phyloP scores from a whole-genome alignment of 768 basidiomycete species.

The Filobasidium wieringae region DNA sequence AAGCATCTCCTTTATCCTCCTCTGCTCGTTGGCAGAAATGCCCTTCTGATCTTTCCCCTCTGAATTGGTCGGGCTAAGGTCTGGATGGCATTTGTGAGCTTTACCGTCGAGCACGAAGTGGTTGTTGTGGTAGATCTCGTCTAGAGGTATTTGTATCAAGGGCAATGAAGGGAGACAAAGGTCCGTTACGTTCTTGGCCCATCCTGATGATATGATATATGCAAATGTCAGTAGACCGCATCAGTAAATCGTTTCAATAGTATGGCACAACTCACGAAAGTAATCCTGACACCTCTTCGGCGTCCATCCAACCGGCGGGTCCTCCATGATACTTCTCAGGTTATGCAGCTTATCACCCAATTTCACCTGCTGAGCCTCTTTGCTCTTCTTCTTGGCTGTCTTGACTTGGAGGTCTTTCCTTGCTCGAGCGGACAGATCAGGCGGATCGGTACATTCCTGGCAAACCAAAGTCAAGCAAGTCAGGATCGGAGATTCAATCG shows the following conservation, averaged over 20 bases:
- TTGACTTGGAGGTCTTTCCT: constrained; percentile 30
- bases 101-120: constrained; percentile 9
- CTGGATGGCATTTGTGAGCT: constrained; percentile 15
- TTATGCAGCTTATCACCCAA: constrained; percentile 38
- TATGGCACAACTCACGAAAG: constrained; percentile 16
- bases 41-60: constrained; percentile 1
- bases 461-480: background rate
- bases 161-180: constrained; percentile 8
- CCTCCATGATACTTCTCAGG: constrained; percentile 28
- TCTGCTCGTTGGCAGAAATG: background rate
- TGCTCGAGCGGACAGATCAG: constrained; percentile 19
- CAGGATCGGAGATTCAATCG: background rate
- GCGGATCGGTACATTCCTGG: constrained; percentile 35
- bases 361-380: constrained; percentile 36
- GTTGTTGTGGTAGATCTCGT: constrained; percentile 2
- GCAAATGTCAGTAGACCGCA: background rate
- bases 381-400: constrained; percentile 28
- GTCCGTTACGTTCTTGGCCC: constrained; percentile 13
- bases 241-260: background rate
- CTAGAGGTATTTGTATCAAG: background rate
- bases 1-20: background rate
- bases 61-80: too few species aligned
- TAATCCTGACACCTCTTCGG: constrained; percentile 31
- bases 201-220: constrained; percentile 2
- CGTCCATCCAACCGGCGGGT: constrained; percentile 36